Evolutionary conservation across 306 rosid genomes (phyloP).

Genomic region (Lagenaria siceraria): DNA sequence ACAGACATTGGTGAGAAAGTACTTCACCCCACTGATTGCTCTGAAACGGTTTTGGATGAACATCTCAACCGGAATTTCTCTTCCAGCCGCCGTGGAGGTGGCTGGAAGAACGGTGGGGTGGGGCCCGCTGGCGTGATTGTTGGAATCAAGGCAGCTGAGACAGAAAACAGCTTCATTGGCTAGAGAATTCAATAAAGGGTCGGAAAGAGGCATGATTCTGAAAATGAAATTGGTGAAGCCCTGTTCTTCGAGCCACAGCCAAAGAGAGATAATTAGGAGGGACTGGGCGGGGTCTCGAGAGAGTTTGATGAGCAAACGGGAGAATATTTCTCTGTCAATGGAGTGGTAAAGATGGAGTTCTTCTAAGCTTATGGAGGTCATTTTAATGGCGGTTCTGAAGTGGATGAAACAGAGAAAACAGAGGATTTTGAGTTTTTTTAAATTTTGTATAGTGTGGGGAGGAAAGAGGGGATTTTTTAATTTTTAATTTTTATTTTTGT

Average conservation of each 20-base stretch:
- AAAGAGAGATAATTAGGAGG: slow-evolving; percentile 37
- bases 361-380: slow-evolving; percentile 4
- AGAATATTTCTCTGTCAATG: slow-evolving; percentile 27
- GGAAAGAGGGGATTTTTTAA: neutral
- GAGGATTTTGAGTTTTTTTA: neutral
- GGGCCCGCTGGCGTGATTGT: neutral
- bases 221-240: slow-evolving; percentile 17
- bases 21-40: slow-evolving; percentile 26
- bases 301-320: slow-evolving; percentile 15
- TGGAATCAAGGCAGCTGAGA: slow-evolving; percentile 22
- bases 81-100: slow-evolving; percentile 18
- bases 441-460: neutral
- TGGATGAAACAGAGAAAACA: neutral
- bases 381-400: neutral
- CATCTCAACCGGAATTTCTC: slow-evolving; percentile 22
- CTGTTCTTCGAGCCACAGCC: slow-evolving; percentile 41
- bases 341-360: slow-evolving; percentile 22
- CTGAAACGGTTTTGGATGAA: slow-evolving; percentile 20
- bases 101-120: slow-evolving; percentile 3
- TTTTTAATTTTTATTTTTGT: neutral
- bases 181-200: slow-evolving; percentile 3
- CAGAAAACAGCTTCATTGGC: slow-evolving; percentile 34
- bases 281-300: slow-evolving; percentile 16
- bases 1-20: slow-evolving; percentile 24
- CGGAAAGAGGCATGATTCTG: slow-evolving; percentile 4